phyloP scores from a whole-genome alignment of 306 rosid species.

The Albizia julibrissin region DNA sequence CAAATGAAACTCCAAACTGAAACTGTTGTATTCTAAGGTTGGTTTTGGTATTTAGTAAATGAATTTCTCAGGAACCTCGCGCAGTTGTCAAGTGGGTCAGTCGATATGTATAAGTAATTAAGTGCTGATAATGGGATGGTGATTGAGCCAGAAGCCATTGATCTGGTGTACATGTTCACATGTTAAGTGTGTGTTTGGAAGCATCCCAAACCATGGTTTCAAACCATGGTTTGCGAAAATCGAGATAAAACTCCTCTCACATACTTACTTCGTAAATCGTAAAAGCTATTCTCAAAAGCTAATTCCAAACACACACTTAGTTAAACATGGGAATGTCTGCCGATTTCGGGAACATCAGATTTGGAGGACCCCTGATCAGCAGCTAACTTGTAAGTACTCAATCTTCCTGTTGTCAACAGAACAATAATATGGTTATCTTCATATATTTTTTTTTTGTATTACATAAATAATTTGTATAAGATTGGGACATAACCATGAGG shows the following conservation, averaged over 20 bases:
- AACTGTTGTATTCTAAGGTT: background rate
- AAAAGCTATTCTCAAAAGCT: too few relatives aligned
- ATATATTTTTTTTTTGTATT: background rate
- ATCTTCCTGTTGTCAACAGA: background rate
- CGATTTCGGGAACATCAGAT: background rate
- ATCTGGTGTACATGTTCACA: background rate
- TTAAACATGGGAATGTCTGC: background rate
- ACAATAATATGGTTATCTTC: background rate
- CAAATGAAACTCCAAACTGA: conserved; percentile 14
- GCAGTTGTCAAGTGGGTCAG: too few relatives aligned
- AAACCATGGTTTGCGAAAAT: too few relatives aligned
- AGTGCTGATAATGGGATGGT: background rate
- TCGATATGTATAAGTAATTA: background rate
- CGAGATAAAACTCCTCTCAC: too few relatives aligned
- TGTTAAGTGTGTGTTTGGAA: too few relatives aligned
- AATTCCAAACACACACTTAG: too few relatives aligned
- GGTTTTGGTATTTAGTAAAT: background rate
- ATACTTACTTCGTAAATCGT: too few relatives aligned
- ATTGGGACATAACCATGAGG: background rate
- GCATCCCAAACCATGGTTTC: too few relatives aligned
- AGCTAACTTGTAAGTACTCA: background rate
- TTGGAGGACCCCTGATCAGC: background rate
- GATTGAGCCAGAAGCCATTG: background rate
- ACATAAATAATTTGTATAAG: background rate
- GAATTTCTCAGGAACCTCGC: too few relatives aligned